A percentile compares a stretch with the other conserved stretches of the same genome.
Conservation (phyloP, 2,329 filamentous ascomycete species). For the Clarireedia sp. region DNA sequence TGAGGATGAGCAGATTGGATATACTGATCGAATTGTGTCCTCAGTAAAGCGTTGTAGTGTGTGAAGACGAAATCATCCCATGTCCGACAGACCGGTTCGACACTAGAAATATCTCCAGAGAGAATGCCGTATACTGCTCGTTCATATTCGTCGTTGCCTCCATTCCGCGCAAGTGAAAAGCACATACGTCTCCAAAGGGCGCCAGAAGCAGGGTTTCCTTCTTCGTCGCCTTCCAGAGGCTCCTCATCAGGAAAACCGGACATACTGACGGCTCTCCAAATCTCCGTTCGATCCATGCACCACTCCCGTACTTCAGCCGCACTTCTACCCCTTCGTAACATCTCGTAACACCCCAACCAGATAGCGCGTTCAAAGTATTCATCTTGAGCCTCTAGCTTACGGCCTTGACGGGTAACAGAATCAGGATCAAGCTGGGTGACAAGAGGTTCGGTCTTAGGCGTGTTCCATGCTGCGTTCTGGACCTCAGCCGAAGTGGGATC, state of each 20-base stretch:
- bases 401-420: constrained; percentile 69
- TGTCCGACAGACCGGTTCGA: constrained; percentile 65
- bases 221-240: constrained; percentile 36
- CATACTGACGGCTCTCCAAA: constrained; percentile 81
- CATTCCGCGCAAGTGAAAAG: constrained; percentile 60
- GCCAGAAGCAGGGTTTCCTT: constrained; percentile 40
- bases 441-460: constrained; percentile 53
- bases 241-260: constrained; percentile 59
- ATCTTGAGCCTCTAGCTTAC: constrained; percentile 72
- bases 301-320: constrained; percentile 71
- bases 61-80: constrained; percentile 87
- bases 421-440: constrained; percentile 91
- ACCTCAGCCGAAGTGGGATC: constrained; percentile 54
- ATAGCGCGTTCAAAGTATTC: constrained; percentile 83
- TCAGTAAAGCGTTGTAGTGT: constrained; percentile 77
- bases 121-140: constrained; percentile 84
- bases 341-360: constrained; percentile 91
- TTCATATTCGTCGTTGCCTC: constrained; percentile 68
- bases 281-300: constrained; percentile 78
- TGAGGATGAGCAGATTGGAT: constrained; percentile 48
- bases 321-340: constrained; percentile 75
- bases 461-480: constrained; percentile 47
- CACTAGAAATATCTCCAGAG: constrained; percentile 73
- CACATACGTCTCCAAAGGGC: constrained; percentile 74
- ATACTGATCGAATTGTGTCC: constrained; percentile 71